Evolutionary conservation across 805 yeast genomes (phyloP), one percentile per base, ranked within the genome.

Genomic region (Cyberlindnera xishuangbannaensis): DNA sequence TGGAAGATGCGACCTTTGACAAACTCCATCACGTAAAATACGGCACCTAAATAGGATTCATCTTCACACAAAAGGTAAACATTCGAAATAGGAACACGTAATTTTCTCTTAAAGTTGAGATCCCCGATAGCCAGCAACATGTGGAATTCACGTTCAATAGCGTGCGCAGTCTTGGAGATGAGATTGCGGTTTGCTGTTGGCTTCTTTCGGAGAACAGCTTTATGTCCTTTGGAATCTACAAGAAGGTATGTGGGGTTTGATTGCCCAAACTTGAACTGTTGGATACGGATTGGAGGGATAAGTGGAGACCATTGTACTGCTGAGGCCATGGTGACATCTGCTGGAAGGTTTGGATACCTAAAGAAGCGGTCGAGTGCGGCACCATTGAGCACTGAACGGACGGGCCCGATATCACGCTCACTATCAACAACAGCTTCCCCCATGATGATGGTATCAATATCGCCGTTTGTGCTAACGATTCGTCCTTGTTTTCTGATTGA

Each of bases 231-330:
- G 2, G 60, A 48, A 41, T 73, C 78, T 2, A 49, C 54, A 17
- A 75, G 34, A 18, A 71, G 62, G 47, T 74, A 76, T 1, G 81
- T 74, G 10, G 83, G 83, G 47, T 76, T 76, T 2, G 78, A 70
- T 50, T 76, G 83, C 12, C 83, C 83, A 50, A 69, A 73, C 18
- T 64, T 64, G 56, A 76, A 76, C 52, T 76, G 83, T 39, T 65
- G 57, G 27, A 73, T 49, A 41, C 43, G 11, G 55, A 54, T 2
- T 1, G 70, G 73, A 6, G 47, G 37, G 3, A 12, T 14, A 7
- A 43, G 36, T 0, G 50, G 52, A 16, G 41, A 42, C 58, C 58
- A 52, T 14, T 15, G 7, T 4, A 28, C 20, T 1, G 27, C 23
- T 7, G 42, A 48, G 6, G 44, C 57, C 32, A 41, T 4, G 4